Evolutionary conservation across 176 grass and related monocot species (phyloP).

Genomic region (Melocanna baccifera): DNA sequence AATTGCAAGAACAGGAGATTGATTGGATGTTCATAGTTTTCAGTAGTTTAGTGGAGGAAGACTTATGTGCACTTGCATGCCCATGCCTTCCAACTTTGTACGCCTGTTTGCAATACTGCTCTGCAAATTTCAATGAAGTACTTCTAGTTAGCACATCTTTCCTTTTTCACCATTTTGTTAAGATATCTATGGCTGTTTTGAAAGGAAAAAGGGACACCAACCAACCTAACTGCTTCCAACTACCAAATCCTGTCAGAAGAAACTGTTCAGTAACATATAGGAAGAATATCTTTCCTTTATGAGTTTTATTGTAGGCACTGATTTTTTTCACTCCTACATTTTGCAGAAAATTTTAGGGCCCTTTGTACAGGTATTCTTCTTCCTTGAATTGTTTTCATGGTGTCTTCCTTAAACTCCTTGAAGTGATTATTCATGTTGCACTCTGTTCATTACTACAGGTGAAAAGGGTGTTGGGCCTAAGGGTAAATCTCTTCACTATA

Average conservation of each 20-base stretch:
- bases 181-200: background rate
- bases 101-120: background rate
- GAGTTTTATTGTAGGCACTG: background rate
- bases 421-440: conserved; percentile 7
- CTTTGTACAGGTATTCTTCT: conserved; percentile 82
- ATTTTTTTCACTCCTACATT: conserved; percentile 4
- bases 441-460: conserved; percentile 41
- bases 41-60: background rate
- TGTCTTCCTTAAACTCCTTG: background rate
- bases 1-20: background rate
- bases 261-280: background rate
- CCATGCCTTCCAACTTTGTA: background rate
- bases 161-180: background rate
- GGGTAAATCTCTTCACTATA: conserved; percentile 83
- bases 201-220: background rate
- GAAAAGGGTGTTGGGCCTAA: conserved; percentile 68
- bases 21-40: background rate
- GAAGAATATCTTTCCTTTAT: background rate
- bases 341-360: conserved; percentile 92
- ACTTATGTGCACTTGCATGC: background rate
- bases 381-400: background rate
- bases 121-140: background rate
- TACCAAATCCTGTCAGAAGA: background rate
- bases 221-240: background rate
- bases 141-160: background rate